phyloP scores from a whole-genome alignment of 2,329 filamentous ascomycete genomes.

The Apiospora malaysiana region DNA sequence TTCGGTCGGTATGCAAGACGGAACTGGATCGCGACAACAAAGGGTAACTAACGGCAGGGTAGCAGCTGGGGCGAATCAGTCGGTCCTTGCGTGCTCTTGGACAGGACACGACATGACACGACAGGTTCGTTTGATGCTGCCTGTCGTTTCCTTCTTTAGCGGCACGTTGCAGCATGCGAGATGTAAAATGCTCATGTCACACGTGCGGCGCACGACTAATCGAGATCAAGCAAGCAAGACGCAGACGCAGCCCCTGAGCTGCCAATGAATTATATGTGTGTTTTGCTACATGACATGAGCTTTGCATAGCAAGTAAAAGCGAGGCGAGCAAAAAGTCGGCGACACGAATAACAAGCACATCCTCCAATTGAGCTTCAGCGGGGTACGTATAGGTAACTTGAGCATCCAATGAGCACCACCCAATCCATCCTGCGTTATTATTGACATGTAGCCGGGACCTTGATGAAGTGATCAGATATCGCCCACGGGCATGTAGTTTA shows the following conservation, averaged over 20 bases:
- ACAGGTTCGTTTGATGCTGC: neutral
- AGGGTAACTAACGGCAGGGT: neutral
- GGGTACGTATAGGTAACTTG: too few species aligned
- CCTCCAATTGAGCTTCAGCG: too few species aligned
- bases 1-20: too few species aligned
- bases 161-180: neutral
- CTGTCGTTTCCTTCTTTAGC: neutral
- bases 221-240: slow-evolving; percentile 12
- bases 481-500: too few species aligned
- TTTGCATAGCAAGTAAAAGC: neutral
- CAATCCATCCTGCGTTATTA: too few species aligned
- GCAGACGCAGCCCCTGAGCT: neutral
- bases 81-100: neutral
- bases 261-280: neutral
- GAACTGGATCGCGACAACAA: neutral
- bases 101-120: neutral
- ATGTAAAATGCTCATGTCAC: neutral
- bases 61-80: neutral
- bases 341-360: too few species aligned
- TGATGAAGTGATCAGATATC: too few species aligned
- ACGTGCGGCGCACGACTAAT: neutral
- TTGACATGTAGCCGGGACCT: too few species aligned
- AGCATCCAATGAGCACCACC: too few species aligned
- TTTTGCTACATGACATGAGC: neutral
- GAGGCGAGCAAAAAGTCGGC: too few species aligned